phyloP scores from a whole-genome alignment of 176 grass and related monocot species.

The Guadua angustifolia region DNA sequence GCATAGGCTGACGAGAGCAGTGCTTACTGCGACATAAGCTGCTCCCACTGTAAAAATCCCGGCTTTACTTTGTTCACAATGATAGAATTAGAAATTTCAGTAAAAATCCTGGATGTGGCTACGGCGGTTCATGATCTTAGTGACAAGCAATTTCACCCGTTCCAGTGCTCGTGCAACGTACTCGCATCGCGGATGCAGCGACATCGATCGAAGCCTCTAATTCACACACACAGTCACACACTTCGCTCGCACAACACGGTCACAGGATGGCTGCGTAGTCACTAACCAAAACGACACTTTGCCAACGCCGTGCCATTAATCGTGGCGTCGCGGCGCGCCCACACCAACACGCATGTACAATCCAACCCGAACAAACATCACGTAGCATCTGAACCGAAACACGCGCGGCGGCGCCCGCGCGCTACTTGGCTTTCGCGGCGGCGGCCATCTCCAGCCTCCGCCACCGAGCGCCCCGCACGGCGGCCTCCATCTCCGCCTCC shows the following conservation, averaged over 20 bases:
- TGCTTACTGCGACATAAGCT: too few species aligned
- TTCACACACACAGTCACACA: neutral
- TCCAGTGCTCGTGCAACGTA: neutral
- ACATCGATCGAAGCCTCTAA: neutral
- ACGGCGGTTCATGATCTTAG: neutral
- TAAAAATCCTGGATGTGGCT: too few species aligned
- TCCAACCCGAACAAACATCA: neutral
- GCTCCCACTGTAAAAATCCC: too few species aligned
- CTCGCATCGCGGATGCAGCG: neutral
- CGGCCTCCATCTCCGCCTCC: slow-evolving; percentile 26
- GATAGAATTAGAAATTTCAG: too few species aligned
- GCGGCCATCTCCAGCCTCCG: slow-evolving; percentile 54
- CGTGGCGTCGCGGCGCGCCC: neutral
- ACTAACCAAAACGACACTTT: neutral
- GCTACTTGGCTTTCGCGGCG: neutral
- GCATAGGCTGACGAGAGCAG: too few species aligned
- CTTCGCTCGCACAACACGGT: neutral
- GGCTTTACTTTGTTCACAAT: too few species aligned
- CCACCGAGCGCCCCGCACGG: slow-evolving; percentile 59
- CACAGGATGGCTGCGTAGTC: neutral
- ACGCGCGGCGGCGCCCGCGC: neutral
- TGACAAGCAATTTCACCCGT: neutral
- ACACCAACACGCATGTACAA: neutral
- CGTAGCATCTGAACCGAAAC: neutral
- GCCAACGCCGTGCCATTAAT: neutral